Percentiles rank a stretch among this genome's conserved stretches.
phyloP scores from a whole-genome alignment of 2,329 filamentous ascomycete species.

The Didymella arachidicola region DNA sequence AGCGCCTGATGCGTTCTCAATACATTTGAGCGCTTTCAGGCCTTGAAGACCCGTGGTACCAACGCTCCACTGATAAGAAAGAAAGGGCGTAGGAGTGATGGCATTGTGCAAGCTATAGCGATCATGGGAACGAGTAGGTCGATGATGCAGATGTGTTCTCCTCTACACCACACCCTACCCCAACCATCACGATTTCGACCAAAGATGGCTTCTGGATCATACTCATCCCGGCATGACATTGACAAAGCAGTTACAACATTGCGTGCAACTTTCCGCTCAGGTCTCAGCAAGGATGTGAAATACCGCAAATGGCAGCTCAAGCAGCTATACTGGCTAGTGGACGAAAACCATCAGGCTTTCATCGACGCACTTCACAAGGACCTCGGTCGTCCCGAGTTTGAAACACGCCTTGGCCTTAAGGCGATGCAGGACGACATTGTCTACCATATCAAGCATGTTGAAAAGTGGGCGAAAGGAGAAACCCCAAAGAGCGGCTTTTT shows the following conservation, averaged over 20 bases:
- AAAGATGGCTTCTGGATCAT: neutral
- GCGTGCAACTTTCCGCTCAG: neutral
- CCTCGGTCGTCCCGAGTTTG: neutral
- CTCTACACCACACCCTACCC: neutral
- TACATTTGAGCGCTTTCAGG: neutral
- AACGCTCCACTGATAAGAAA: too few species aligned
- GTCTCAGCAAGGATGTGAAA: conserved; percentile 4
- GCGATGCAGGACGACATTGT: neutral
- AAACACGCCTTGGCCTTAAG: neutral
- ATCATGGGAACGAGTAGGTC: too few species aligned
- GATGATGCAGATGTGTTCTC: too few species aligned
- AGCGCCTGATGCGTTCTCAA: neutral
- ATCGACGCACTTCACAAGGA: neutral
- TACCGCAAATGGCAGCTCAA: conserved; percentile 13
- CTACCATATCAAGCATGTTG: neutral
- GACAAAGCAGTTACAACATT: neutral
- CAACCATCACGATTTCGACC: too few species aligned
- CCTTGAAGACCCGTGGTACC: too few species aligned
- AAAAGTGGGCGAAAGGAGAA: neutral
- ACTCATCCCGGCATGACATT: neutral
- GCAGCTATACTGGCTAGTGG: conserved; percentile 10
- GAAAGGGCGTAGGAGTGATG: too few species aligned
- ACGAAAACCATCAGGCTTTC: conserved; percentile 3
- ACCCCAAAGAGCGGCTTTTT: neutral
- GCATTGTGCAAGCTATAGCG: too few species aligned